Conservation (phyloP, 1,284 basidiomycete genomes). For the Acaromyces ingoldii region DNA sequence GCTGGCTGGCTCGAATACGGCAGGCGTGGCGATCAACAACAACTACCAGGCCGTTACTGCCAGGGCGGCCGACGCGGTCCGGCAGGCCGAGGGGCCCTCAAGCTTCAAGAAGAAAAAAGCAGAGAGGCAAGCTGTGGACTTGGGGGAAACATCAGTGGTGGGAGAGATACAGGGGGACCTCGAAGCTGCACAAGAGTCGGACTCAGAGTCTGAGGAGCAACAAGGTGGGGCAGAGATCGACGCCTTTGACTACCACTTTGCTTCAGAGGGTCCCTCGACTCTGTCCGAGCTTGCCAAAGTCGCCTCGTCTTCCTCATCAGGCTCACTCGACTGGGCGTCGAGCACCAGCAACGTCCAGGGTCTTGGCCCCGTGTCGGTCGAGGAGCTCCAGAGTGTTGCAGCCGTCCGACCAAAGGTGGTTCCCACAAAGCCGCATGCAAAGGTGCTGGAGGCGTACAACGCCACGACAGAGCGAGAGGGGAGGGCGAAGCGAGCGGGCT, state of each 20-base stretch:
- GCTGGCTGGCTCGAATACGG: constrained; percentile 12
- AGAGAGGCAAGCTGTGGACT: neutral
- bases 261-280: constrained; percentile 24
- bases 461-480: neutral
- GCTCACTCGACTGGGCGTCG: constrained; percentile 6
- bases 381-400: neutral
- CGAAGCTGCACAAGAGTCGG: constrained; percentile 5
- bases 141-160: neutral
- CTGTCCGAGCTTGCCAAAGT: constrained; percentile 10
- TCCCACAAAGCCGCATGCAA: constrained; percentile 22
- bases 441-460: constrained; percentile 28
- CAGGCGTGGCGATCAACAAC: neutral
- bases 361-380: neutral
- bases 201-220: constrained; percentile 12
- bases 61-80: neutral
- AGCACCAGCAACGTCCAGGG: neutral
- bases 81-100: neutral
- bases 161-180: neutral
- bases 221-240: constrained; percentile 13
- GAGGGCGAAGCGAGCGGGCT: constrained; percentile 17
- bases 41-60: neutral
- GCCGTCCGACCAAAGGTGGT: neutral
- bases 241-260: constrained; percentile 31
- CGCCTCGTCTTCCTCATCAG: neutral
- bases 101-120: neutral